phyloP scores from a whole-genome alignment of 2,329 filamentous ascomycete genomes.

The Aspergillus phoenicis region DNA sequence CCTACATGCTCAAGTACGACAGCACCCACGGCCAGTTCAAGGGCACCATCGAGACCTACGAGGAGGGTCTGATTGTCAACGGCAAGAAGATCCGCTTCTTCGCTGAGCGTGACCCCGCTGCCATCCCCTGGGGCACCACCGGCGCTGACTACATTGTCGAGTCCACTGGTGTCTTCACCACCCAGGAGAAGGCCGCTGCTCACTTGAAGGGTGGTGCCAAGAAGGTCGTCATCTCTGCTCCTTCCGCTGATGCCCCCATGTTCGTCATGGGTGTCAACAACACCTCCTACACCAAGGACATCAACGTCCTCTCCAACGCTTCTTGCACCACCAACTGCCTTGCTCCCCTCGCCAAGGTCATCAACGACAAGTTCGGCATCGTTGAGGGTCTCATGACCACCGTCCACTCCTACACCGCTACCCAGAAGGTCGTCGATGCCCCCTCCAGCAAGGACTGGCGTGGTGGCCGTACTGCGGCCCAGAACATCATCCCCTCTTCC shows the following conservation, averaged over 20 bases:
- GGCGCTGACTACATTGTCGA: conserved; percentile 94
- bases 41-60: conserved; percentile 76
- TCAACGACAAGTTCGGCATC: conserved; percentile 97
- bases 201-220: conserved; percentile 97
- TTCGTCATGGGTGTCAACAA: conserved; percentile 99
- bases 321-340: conserved; percentile 99
- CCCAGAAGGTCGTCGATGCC: conserved; percentile 98
- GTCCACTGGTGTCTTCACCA: conserved; percentile 99
- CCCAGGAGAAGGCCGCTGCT: conserved; percentile 89
- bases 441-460: conserved; percentile 99
- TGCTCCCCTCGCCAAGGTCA: conserved; percentile 97
- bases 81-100: conserved; percentile 96
- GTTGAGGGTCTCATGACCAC: conserved; percentile 99
- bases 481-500: conserved; percentile 99
- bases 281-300: conserved; percentile 84
- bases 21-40: conserved; percentile 96
- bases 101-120: conserved; percentile 83
- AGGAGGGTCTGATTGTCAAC: conserved; percentile 79
- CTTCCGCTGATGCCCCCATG: conserved; percentile 84
- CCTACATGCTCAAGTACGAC: conserved; percentile 99
- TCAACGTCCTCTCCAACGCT: conserved; percentile 96
- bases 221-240: conserved; percentile 78
- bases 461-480: conserved; percentile 96
- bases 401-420: conserved; percentile 99
- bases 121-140: conserved; percentile 86